Evolutionary conservation across 2,329 filamentous ascomycete genomes (phyloP), one percentile per base, ranked within the genome.

Genomic region (Xylariaceae sp.): DNA sequence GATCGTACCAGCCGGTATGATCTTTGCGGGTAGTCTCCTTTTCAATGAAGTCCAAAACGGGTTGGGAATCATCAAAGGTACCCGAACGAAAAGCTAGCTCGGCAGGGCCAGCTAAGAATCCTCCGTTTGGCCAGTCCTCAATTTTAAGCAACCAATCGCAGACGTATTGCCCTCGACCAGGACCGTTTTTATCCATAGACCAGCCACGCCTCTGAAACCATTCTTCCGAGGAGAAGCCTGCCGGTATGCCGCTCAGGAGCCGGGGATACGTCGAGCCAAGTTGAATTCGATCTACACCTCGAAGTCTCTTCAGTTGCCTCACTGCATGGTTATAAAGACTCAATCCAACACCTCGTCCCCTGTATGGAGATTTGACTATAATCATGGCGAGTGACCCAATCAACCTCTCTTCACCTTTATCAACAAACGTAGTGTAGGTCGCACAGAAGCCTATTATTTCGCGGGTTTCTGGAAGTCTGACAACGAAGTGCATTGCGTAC

Each of bases 221-320:
- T 18, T 75, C 74, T 47, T 76, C 70, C 5, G 70, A 72, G 4
- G 69, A 62, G 26, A 73, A 68, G 10, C 75, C 75, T 3, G 69
- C 55, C 0, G 81, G 80, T 32, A 81, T 72, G 0, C 83, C 83
- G 61, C 80, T 81, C 4, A 86, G 66, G 0, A 85, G 72, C 20
- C 83, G 76, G 21, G 83, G 83, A 60, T 84, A 85, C 0, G 80
- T 81, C 61, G 77, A 81, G 41, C 83, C 83, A 9, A 85, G 73
- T 58, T 83, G 81, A 41, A 85, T 67, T 13, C 79, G 76, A 33
- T 75, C 75, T 13, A 85, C 77, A 13, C 81, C 81, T 18, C 77
- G 73, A 27, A 78, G 80, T 50, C 72, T 75, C 41, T 72, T 74
- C 3, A 85, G 74, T 57, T 79, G 75, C 37, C 68, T 69, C 32